Evolutionary conservation across 2,329 filamentous ascomycete species (phyloP).

Genomic region (Trematosphaeria pertusa): DNA sequence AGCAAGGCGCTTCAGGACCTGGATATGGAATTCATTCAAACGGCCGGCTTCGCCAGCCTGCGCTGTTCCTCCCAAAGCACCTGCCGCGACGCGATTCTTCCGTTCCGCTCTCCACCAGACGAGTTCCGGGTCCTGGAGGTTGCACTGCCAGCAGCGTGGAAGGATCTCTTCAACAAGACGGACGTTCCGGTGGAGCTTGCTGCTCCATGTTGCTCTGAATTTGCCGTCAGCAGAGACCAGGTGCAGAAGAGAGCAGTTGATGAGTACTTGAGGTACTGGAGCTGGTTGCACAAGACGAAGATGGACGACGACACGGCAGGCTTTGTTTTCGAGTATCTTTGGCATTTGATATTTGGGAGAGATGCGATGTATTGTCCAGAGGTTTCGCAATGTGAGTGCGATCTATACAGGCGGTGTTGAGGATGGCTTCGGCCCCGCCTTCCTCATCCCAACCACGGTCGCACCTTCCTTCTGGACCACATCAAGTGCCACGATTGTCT

Average conservation of each 20-base stretch:
- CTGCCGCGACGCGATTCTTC: constrained; percentile 48
- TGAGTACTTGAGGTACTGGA: constrained; percentile 35
- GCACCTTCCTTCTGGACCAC: too few species aligned
- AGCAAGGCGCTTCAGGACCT: constrained; percentile 31
- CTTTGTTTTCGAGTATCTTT: constrained; percentile 33
- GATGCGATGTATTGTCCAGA: constrained; percentile 28
- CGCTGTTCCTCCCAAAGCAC: constrained; percentile 46
- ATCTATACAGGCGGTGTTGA: too few species aligned
- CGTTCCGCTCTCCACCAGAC: constrained; percentile 28
- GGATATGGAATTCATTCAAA: constrained; percentile 44
- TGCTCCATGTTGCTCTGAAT: constrained; percentile 54
- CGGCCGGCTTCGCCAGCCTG: constrained; percentile 50
- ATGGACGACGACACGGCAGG: constrained; percentile 31
- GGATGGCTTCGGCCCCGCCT: too few species aligned
- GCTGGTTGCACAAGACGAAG: constrained; percentile 29
- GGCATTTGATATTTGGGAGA: constrained; percentile 35
- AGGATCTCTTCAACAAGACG: constrained; percentile 49
- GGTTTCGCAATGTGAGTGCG: too few species aligned
- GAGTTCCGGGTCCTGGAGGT: constrained; percentile 26
- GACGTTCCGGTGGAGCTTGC: constrained; percentile 51
- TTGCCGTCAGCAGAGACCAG: constrained; percentile 43
- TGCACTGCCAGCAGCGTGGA: constrained; percentile 45
- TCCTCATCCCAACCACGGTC: too few species aligned
- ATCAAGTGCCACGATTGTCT: too few species aligned
- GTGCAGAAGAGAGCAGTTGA: constrained; percentile 29